Evolutionary conservation across 2,329 filamentous ascomycete genomes (phyloP), one percentile per base, ranked within the genome.

Genomic region (Trichoderma sp.): DNA sequence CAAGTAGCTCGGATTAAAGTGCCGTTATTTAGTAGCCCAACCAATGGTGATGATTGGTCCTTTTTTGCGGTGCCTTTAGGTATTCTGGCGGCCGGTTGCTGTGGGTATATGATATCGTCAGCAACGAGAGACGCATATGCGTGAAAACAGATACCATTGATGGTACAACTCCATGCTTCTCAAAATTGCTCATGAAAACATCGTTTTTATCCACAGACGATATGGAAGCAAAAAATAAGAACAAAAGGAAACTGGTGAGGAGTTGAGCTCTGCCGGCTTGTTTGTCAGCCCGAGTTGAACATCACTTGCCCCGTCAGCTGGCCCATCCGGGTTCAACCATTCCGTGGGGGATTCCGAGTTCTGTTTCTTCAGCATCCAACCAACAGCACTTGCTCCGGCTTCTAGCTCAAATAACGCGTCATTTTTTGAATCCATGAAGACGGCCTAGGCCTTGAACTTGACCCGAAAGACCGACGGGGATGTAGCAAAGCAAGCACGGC

Each of bases 401-500:
- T 30, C 36, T 28, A 64, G 61, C 36, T 12, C 30, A 32, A 59
- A 39, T 39, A 36, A 66, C 63, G 63, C 47, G 63, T 57, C 32
- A 55, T 66, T 36, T 55, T 57, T 36, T 13, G 53, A 23, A 28
- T 34, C 63, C 50, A 36, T 9, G 13, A 20, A 17, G 23, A 36
- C 47, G 47, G 47, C 47, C 47, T 57, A 66, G 63, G 50, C 63
- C 65, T 43, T 23, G n/a, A 57, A 39, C 15, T 30, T 23, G 32
- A n/a, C 23, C 65, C 65, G 65, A 68, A 68, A 58, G 65, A 58
- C 65, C 65, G 65, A 68, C 34, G 32, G 65, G 34, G 23, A 39
- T 58, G 50, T 15, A 58, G 32, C 15, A 50, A 50, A 32, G 32
- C 15, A 50, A 50, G 30, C 32, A 55, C 28, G 20, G n/a, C 43